Percentiles rank a stretch among this genome's conserved stretches.
Conservation (phyloP, 176 grass and related monocot species). For the Oryza punctata region DNA sequence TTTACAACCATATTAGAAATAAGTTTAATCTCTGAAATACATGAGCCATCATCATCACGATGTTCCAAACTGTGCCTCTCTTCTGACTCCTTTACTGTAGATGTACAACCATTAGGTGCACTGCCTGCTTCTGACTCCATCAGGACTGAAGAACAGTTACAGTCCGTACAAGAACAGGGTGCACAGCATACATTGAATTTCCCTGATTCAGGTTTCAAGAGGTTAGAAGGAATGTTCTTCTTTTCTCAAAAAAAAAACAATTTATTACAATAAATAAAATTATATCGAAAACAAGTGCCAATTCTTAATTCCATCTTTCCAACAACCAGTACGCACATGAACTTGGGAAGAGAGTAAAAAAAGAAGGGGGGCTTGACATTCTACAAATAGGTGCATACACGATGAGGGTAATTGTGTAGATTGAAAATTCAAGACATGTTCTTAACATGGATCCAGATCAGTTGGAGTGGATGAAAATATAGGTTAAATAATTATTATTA, state of each 20-base stretch:
- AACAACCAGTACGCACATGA: background rate
- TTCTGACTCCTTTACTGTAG: conserved; percentile 13
- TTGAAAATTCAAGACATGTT: background rate
- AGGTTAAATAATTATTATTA: background rate
- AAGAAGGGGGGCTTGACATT: background rate
- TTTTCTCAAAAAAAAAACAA: conserved; percentile 19
- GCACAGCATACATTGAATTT: conserved; percentile 36
- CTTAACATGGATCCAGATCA: conserved; percentile 11
- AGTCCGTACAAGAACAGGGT: conserved; percentile 13
- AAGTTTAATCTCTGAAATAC: conserved; percentile 36
- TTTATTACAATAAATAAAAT: conserved; percentile 3
- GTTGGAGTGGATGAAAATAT: background rate
- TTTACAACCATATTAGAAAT: conserved; percentile 36
- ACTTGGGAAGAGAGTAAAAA: background rate
- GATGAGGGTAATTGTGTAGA: background rate
- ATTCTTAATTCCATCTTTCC: conserved; percentile 21
- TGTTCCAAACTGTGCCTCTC: conserved; percentile 5
- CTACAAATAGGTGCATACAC: conserved; percentile 12
- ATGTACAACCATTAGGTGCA: conserved; percentile 9
- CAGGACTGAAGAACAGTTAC: background rate
- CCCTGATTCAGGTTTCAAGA: conserved; percentile 31
- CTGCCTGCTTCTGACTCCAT: conserved; percentile 16
- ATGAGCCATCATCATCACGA: conserved; percentile 36
- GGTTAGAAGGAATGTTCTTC: conserved; percentile 7
- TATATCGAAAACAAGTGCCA: background rate